These are phyloP conservation scores for Salpingoeca rosetta DNA, from an alignment of 78 protist genomes.

Conservation along the genomic window DNA sequence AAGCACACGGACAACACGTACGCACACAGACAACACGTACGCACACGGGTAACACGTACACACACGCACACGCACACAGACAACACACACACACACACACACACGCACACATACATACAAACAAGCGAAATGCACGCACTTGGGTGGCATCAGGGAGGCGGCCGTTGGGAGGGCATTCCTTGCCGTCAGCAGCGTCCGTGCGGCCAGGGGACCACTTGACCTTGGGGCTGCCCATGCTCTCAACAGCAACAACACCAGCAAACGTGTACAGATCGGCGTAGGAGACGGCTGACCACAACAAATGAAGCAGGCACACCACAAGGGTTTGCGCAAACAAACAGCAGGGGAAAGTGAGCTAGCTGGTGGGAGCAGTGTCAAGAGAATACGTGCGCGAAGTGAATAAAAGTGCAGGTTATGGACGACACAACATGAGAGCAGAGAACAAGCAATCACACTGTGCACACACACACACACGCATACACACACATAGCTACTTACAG, in stretches of 20 bases:
- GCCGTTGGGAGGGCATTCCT: conserved; percentile 40
- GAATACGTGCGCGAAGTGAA: too few relatives aligned
- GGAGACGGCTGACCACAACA: conserved; percentile 31
- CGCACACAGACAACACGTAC: too few relatives aligned
- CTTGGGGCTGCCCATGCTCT: conserved; percentile 46
- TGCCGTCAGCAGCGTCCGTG: conserved; percentile 31
- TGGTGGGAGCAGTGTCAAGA: background rate
- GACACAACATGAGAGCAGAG: too few relatives aligned
- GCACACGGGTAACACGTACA: too few relatives aligned
- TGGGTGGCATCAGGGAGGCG: conserved; percentile 44
- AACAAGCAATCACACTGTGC: too few relatives aligned
- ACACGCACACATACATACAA: background rate
- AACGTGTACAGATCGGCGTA: conserved; percentile 58
- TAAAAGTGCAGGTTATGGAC: too few relatives aligned
- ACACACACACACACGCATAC: too few relatives aligned
- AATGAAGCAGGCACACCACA: background rate
- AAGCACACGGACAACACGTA: too few relatives aligned
- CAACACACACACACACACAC: too few relatives aligned
- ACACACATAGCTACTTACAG: background rate
- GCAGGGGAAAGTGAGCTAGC: background rate
- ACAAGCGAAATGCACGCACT: too few relatives aligned
- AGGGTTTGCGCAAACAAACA: background rate
- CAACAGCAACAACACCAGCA: conserved; percentile 50
- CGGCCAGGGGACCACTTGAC: conserved; percentile 53
- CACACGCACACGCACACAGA: too few relatives aligned